Evolutionary conservation across 345 rosid species (phyloP).

Genomic region (Limnanthes douglasii): DNA sequence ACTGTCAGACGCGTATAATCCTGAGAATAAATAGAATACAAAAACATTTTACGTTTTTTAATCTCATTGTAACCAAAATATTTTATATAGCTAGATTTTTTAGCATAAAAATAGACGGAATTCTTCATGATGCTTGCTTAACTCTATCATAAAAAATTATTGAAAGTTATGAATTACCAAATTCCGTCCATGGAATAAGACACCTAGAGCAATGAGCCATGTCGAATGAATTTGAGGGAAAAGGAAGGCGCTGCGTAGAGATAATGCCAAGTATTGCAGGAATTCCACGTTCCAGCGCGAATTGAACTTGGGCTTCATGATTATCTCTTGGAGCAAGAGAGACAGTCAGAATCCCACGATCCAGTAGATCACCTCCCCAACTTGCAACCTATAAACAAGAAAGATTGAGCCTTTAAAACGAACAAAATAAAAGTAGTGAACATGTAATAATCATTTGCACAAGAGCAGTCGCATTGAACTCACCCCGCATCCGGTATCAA

Average conservation of each 20-base stretch:
- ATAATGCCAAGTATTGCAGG: conserved; percentile 97
- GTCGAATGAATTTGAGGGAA: conserved; percentile 93
- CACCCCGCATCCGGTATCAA: conserved; percentile 99
- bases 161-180: conserved; percentile 29
- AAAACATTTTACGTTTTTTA: no score
- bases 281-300: conserved; percentile 95
- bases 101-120: no score
- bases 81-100: no score
- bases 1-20: no score
- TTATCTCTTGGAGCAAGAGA: conserved; percentile 99
- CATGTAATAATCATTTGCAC: background rate
- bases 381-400: conserved; percentile 69
- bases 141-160: no score
- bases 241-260: conserved; percentile 91
- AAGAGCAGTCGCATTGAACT: conserved; percentile 7
- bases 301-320: conserved; percentile 99
- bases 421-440: background rate
- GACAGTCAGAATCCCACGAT: conserved; percentile 74
- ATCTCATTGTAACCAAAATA: no score
- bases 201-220: conserved; percentile 99
- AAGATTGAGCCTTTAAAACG: no score
- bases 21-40: no score
- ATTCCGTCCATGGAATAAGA: conserved; percentile 99
- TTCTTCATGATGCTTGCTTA: no score
- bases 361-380: conserved; percentile 98